Base-by-base conservation (phyloP, 371 early-diverging fungal species). In the Batkoa obscura region DNA sequence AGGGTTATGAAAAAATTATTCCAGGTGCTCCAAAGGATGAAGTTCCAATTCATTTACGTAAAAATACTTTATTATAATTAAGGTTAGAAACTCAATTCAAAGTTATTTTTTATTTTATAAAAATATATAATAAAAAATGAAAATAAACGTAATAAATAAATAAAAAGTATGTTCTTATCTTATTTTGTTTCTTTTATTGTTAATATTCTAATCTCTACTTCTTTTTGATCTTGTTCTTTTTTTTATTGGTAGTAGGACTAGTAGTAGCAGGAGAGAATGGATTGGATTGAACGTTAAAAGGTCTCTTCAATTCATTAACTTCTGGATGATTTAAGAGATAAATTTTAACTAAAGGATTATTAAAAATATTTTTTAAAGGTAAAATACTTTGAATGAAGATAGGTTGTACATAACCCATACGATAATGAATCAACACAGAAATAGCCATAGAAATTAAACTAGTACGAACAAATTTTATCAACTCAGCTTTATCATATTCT, bases 321-420 rank as follows among this genome's bases (percentile, higher is more conserved):
- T 90, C 80, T 37, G 80, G 73, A 71, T 83, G 74, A 53, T 83
- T 83, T 70, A 86, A 74, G 51, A 91, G 52, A 64, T 90, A 78
- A 63, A 94, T 78, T 66, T 79, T 73, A 58, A 88, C 81, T 30
- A 82, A 69, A 66, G 80, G 86, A 68, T 74, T 76, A 51, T 72
- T 70, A 59, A 76, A 62, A 45, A 87, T 62, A 64, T 81, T 81
- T 70, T 83, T 78, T 64, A 88, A 58, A 4, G 88, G 88, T 52
- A 90, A 60, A 59, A 91, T 72, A 15, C 83, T 79, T 73, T 94
- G 94, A 68, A 91, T 72, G 50, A 90, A 71, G 45, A 94, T 68
- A 31, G 94, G 94, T 60, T 90, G 88, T 57, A 84, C 78, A 61
- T 88, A 88, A 47, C 85, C 83, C 67, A 81, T 89, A 67, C 88